Conservation (phyloP, 805 yeast genomes). For the Ogataea nonfermentans region DNA sequence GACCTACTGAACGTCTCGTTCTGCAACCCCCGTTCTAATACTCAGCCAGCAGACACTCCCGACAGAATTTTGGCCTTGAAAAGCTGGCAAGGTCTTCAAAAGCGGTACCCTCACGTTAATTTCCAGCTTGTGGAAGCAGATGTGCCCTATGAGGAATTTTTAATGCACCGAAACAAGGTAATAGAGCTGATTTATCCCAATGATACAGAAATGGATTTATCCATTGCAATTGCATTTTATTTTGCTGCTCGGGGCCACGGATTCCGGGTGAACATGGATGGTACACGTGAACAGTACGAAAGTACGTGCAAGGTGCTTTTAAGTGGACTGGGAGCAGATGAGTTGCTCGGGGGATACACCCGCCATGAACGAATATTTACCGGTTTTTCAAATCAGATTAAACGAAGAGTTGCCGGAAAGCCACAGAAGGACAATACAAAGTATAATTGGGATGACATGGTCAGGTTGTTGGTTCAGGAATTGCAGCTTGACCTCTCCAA, state of each 20-base stretch:
- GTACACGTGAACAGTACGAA: conserved; percentile 33
- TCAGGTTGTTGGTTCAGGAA: conserved; percentile 51
- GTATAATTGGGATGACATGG: conserved; percentile 23
- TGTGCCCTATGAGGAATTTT: conserved; percentile 68
- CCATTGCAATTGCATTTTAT: conserved; percentile 93
- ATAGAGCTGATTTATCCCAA: conserved; percentile 74
- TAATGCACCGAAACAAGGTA: conserved; percentile 50
- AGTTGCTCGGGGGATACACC: conserved; percentile 92
- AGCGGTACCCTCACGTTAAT: conserved; percentile 39
- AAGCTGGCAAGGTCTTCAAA: conserved; percentile 54
- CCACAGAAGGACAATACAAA: conserved; percentile 19
- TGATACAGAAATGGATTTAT: conserved; percentile 90
- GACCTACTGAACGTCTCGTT: conserved; percentile 93
- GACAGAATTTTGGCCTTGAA: conserved; percentile 74
- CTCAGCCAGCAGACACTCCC: conserved; percentile 66
- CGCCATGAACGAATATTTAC: conserved; percentile 63
- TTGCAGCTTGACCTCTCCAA: conserved; percentile 68
- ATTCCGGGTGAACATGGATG: conserved; percentile 17
- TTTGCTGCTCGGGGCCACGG: conserved; percentile 75
- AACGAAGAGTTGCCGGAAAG: conserved; percentile 20
- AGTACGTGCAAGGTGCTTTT: conserved; percentile 68
- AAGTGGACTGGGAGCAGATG: conserved; percentile 97
- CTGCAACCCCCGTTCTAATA: conserved; percentile 77
- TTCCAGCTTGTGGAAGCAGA: conserved; percentile 67
- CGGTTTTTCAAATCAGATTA: conserved; percentile 25